Percentiles rank a stretch among this genome's conserved stretches.
phyloP scores from a whole-genome alignment of 495 filamentous ascomycete genomes.

The Aspergillus incahuasiensis region DNA sequence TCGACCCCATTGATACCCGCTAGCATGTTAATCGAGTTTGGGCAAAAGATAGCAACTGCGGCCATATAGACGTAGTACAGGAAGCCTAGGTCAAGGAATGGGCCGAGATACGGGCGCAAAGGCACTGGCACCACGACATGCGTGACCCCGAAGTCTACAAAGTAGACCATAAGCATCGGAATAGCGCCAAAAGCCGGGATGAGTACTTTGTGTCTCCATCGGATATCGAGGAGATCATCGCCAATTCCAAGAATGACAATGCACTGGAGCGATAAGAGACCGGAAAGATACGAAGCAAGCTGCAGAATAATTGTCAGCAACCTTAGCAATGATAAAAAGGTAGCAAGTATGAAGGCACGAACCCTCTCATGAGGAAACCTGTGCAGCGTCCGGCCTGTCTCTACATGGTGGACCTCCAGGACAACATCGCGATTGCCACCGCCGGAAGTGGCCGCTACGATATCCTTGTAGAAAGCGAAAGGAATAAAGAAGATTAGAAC shows the following conservation, averaged over 20 bases:
- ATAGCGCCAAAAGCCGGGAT: constrained; percentile 93
- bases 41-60: constrained; percentile 87
- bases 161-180: constrained; percentile 93
- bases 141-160: constrained; percentile 96
- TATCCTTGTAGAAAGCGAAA: constrained; percentile 96
- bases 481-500: constrained; percentile 87
- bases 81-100: constrained; percentile 77
- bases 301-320: constrained; percentile 27
- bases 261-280: constrained; percentile 83
- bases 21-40: constrained; percentile 98
- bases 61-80: constrained; percentile 98
- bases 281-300: constrained; percentile 94
- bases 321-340: neutral
- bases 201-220: constrained; percentile 97
- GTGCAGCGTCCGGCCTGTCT: constrained; percentile 77
- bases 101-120: constrained; percentile 75
- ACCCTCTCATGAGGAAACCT: constrained; percentile 93
- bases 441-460: constrained; percentile 91
- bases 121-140: constrained; percentile 84
- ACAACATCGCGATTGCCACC: constrained; percentile 88
- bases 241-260: constrained; percentile 88
- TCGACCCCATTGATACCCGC: constrained; percentile 98
- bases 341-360: constrained; percentile 12
- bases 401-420: constrained; percentile 57
- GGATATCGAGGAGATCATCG: constrained; percentile 96